Conservation (phyloP, 2,329 filamentous ascomycete genomes). For the Aspergillus sp. region DNA sequence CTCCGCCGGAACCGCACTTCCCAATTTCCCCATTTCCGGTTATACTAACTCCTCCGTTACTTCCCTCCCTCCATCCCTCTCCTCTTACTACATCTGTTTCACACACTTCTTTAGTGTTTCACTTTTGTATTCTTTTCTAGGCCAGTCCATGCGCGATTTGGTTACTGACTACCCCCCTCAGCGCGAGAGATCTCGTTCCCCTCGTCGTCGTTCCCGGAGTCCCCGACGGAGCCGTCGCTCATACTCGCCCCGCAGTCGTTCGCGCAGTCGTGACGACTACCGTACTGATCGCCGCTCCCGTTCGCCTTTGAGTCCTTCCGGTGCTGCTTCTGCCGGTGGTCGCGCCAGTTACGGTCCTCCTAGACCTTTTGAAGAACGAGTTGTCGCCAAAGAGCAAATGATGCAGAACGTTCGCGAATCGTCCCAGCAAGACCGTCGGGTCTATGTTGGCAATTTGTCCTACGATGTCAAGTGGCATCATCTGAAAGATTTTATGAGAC, state of each 20-base stretch:
- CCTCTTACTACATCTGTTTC: not conserved
- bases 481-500: conserved; percentile 99
- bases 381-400: conserved; percentile 83
- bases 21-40: not conserved
- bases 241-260: conserved; percentile 72
- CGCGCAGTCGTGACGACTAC: conserved; percentile 70
- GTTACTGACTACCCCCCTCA: conserved; percentile 42
- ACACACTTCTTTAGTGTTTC: not conserved
- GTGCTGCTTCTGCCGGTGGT: conserved; percentile 60
- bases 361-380: conserved; percentile 77
- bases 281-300: conserved; percentile 69
- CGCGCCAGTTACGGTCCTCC: conserved; percentile 53
- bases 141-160: conserved; percentile 19
- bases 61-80: conserved; percentile 4
- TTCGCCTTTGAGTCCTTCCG: conserved; percentile 76
- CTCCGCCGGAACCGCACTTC: conserved; percentile 1
- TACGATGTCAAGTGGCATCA: conserved; percentile 99
- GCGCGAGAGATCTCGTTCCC: conserved; percentile 69
- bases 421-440: conserved; percentile 96
- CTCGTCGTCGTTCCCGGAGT: conserved; percentile 70
- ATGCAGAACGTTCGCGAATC: conserved; percentile 90
- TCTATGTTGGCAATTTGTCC: conserved; percentile 97
- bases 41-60: conserved; percentile 1
- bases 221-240: conserved; percentile 69
- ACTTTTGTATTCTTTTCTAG: conserved; percentile 5